Evolutionary conservation across 1,284 basidiomycete species (phyloP).

Genomic region (Irpex sp.): DNA sequence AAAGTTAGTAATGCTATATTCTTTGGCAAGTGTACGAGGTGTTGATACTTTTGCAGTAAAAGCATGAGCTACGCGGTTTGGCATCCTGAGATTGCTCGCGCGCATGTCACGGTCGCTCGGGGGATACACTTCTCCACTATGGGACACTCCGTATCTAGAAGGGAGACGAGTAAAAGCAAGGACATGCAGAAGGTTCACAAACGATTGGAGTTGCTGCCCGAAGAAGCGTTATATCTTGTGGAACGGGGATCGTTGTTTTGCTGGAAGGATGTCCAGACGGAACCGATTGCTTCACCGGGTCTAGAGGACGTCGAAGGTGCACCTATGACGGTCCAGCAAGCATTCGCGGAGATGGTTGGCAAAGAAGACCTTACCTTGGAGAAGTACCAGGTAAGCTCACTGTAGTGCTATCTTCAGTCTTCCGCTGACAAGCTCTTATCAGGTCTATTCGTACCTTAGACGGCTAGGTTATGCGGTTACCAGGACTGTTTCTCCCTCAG

Average conservation of each 20-base stretch:
- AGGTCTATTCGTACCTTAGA: slow-evolving; percentile 93
- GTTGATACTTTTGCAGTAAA: slow-evolving; percentile 48
- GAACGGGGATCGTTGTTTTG: slow-evolving; percentile 88
- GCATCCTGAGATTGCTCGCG: slow-evolving; percentile 60
- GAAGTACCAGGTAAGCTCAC: slow-evolving; percentile 71
- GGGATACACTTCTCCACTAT: slow-evolving; percentile 79
- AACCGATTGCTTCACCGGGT: slow-evolving; percentile 25
- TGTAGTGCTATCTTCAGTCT: not conserved
- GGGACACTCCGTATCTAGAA: slow-evolving; percentile 66
- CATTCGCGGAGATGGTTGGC: slow-evolving; percentile 81
- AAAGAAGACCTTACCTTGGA: slow-evolving; percentile 76
- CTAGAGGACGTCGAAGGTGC: slow-evolving; percentile 49
- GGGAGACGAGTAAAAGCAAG: slow-evolving; percentile 24
- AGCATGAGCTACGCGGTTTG: slow-evolving; percentile 72
- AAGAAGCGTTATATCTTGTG: slow-evolving; percentile 90
- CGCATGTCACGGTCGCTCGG: slow-evolving; percentile 64
- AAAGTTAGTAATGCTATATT: slow-evolving; percentile 43
- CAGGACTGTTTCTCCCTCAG: slow-evolving; percentile 59
- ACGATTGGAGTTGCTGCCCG: slow-evolving; percentile 83
- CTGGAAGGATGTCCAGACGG: slow-evolving; percentile 48
- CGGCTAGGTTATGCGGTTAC: slow-evolving; percentile 89
- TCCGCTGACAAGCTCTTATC: not conserved
- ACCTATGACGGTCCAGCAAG: slow-evolving; percentile 91
- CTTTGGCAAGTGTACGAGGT: not conserved
- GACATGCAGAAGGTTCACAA: slow-evolving; percentile 44